Evolutionary conservation across 2,329 filamentous ascomycete genomes (phyloP).

Genomic region (Botrytis aclada): DNA sequence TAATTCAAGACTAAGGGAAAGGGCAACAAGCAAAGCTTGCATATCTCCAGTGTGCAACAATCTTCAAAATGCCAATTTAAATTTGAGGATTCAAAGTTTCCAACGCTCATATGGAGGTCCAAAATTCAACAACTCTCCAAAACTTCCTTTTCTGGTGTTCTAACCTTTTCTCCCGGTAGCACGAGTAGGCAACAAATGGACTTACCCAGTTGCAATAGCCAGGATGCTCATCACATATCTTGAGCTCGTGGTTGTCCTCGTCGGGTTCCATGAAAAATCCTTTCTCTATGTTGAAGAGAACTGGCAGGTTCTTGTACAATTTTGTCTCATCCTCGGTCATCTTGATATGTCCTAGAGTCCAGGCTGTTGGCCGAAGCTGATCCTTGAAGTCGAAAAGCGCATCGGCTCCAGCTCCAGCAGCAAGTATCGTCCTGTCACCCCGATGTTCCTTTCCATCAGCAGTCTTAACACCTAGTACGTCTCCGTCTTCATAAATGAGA

Average conservation of each 20-base stretch:
- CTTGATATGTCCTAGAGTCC: conserved; percentile 51
- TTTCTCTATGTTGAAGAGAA: conserved; percentile 48
- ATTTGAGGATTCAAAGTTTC: not conserved
- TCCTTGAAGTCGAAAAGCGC: conserved; percentile 48
- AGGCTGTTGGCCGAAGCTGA: conserved; percentile 52
- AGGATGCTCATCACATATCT: conserved; percentile 55
- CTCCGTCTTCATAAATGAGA: conserved; percentile 41
- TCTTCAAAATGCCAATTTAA: not conserved
- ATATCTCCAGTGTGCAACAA: not conserved
- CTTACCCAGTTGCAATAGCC: conserved; percentile 51
- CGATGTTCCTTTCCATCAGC: conserved; percentile 42
- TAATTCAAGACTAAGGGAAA: not conserved
- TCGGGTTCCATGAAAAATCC: conserved; percentile 51
- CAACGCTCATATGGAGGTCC: not conserved
- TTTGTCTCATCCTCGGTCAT: conserved; percentile 46
- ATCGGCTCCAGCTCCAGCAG: conserved; percentile 48
- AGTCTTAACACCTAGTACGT: conserved; percentile 45
- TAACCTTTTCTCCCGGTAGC: not conserved
- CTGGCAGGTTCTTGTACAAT: conserved; percentile 47
- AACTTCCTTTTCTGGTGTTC: not conserved
- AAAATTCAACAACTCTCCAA: not conserved
- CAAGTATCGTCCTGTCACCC: conserved; percentile 47
- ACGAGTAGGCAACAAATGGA: not conserved
- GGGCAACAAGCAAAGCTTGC: not conserved
- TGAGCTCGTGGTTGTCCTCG: conserved; percentile 45